Evolutionary conservation across 805 yeast species (phyloP).

Genomic region (Torulaspora gathmanii): DNA sequence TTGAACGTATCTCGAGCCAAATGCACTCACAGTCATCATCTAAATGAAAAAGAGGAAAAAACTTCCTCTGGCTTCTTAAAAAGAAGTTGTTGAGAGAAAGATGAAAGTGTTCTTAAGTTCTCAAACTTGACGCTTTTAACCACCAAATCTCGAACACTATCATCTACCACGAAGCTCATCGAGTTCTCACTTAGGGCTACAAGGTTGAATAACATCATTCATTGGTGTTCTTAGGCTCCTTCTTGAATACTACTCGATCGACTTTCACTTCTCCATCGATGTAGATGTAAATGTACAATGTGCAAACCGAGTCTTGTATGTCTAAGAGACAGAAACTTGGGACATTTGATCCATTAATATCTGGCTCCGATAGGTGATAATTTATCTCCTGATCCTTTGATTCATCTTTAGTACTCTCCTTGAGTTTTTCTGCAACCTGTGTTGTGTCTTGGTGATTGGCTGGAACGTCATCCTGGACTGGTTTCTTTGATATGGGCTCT

Average conservation of each 20-base stretch:
- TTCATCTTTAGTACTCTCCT: background rate
- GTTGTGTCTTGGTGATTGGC: conserved; percentile 5
- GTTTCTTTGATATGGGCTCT: conserved; percentile 20
- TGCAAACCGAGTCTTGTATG: conserved; percentile 71
- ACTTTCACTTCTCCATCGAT: conserved; percentile 82
- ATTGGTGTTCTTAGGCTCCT: conserved; percentile 32
- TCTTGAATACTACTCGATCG: conserved; percentile 72
- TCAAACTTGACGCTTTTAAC: background rate
- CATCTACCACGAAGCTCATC: conserved; percentile 5
- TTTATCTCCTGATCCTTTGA: conserved; percentile 17
- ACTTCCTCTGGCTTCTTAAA: conserved; percentile 28
- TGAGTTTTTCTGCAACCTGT: conserved; percentile 9
- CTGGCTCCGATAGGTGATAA: conserved; percentile 24
- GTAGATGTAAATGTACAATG: conserved; percentile 78
- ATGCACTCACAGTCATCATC: conserved; percentile 97
- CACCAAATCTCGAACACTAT: background rate
- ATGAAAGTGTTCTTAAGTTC: background rate
- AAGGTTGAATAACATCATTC: background rate
- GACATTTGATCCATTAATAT: conserved; percentile 38
- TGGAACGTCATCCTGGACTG: conserved; percentile 9
- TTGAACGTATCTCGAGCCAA: conserved; percentile 86
- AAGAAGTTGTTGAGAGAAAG: background rate
- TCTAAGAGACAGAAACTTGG: conserved; percentile 91
- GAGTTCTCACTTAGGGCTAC: conserved; percentile 1
- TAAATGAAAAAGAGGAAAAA: conserved; percentile 32